Evolutionary conservation across 768 basidiomycete genomes (phyloP).

Genomic region (Suillus fuscotomentosus): DNA sequence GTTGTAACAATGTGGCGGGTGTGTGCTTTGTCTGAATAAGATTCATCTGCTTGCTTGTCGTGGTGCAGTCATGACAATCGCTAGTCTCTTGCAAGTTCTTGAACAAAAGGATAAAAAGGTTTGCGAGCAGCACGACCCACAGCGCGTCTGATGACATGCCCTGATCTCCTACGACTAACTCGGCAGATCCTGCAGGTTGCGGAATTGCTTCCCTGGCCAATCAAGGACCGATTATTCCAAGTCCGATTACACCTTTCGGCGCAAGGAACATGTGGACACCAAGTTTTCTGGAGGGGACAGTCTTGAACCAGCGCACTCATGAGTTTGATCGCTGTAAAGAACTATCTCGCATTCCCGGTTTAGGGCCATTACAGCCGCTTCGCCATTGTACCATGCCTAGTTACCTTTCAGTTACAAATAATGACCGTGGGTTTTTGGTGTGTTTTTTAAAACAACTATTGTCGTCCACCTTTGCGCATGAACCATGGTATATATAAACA

Average conservation of each 20-base stretch:
- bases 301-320: slow-evolving; percentile 90
- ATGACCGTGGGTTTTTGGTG: too few species aligned
- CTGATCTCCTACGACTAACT: slow-evolving; percentile 94
- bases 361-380: slow-evolving; percentile 82
- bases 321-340: slow-evolving; percentile 53
- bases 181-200: slow-evolving; percentile 84
- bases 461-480: too few species aligned
- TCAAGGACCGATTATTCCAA: slow-evolving; percentile 86
- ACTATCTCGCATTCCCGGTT: slow-evolving; percentile 78
- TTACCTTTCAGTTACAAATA: background rate
- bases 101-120: slow-evolving; percentile 47
- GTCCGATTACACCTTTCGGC: slow-evolving; percentile 60
- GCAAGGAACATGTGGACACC: slow-evolving; percentile 69
- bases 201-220: slow-evolving; percentile 92
- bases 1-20: slow-evolving; percentile 8
- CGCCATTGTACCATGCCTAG: slow-evolving; percentile 36
- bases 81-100: background rate
- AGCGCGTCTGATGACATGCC: slow-evolving; percentile 83
- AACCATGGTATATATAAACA: background rate
- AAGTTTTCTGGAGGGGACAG: slow-evolving; percentile 95
- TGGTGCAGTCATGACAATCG: too few species aligned
- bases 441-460: too few species aligned
- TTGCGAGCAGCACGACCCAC: slow-evolving; percentile 71
- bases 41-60: background rate
- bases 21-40: background rate